Conservation (phyloP, 2,329 filamentous ascomycete species). For the Coleophoma eucalyptorum region DNA sequence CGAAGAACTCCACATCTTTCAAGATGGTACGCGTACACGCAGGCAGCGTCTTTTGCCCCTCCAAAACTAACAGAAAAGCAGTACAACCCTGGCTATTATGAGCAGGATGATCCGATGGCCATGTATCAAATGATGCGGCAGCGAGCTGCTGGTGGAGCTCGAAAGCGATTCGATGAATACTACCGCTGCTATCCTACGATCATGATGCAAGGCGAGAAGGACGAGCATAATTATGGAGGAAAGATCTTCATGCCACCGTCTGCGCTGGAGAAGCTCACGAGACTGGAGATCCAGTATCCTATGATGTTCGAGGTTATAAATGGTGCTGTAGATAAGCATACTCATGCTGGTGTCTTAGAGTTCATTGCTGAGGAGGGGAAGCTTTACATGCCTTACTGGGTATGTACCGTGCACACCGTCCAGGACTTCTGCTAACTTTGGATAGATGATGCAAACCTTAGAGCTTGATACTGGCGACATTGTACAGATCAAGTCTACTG, state of each 20-base stretch:
- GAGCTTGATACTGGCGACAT: conserved; percentile 88
- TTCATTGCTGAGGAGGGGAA: conserved; percentile 97
- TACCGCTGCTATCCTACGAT: conserved; percentile 94
- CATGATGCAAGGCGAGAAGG: conserved; percentile 90
- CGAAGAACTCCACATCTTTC: too few species aligned
- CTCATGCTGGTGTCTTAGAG: conserved; percentile 92
- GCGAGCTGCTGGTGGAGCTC: conserved; percentile 25
- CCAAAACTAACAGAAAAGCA: conserved; percentile 12
- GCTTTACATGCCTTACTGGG: conserved; percentile 95
- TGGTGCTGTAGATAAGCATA: conserved; percentile 72
- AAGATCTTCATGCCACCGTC: conserved; percentile 98
- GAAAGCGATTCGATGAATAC: conserved; percentile 93
- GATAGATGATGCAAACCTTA: conserved; percentile 88
- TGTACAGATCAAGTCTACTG: conserved; percentile 91
- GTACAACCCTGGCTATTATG: conserved; percentile 22
- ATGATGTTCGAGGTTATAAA: conserved; percentile 97
- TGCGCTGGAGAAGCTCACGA: conserved; percentile 92
- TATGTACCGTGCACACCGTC: conserved; percentile 35
- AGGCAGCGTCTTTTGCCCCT: neutral
- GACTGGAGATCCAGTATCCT: conserved; percentile 94
- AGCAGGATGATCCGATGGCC: conserved; percentile 22
- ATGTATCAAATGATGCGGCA: conserved; percentile 26
- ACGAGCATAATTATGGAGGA: conserved; percentile 90
- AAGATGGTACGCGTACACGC: neutral
- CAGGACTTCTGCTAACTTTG: neutral